Evolutionary conservation across 2,329 filamentous ascomycete genomes (phyloP).

Genomic region (Elsinoe ampelina): DNA sequence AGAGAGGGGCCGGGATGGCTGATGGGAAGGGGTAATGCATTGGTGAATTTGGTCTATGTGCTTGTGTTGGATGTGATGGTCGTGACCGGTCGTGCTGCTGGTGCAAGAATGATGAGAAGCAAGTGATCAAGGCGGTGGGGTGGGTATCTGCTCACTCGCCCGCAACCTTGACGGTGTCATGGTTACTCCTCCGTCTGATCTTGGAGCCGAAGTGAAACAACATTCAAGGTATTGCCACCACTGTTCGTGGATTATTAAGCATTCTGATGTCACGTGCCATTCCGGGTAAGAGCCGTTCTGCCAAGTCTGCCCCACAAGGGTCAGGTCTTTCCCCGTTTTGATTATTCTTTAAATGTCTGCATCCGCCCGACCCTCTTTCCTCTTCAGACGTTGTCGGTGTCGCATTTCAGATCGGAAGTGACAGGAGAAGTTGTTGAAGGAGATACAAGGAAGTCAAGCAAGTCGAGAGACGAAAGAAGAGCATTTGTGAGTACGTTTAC

Average conservation of each 20-base stretch:
- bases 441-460: background rate
- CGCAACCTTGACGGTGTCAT: constrained; percentile 16
- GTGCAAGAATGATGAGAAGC: too few species aligned
- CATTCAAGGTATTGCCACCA: constrained; percentile 32
- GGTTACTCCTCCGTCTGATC: constrained; percentile 20
- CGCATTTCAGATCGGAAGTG: constrained; percentile 8
- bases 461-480: background rate
- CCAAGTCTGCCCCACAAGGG: background rate
- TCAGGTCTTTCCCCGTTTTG: background rate
- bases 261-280: too few species aligned
- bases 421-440: background rate
- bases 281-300: background rate
- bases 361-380: background rate
- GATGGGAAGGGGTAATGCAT: background rate
- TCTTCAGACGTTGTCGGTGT: constrained; percentile 8
- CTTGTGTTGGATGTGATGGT: too few species aligned
- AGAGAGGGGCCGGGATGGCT: background rate
- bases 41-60: background rate
- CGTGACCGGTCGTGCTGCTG: too few species aligned
- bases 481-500: background rate
- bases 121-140: too few species aligned
- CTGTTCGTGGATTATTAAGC: too few species aligned
- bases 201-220: constrained; percentile 25
- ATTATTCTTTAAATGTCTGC: constrained; percentile 3
- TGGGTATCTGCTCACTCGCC: background rate